Conservation (phyloP, 78 protist species). For the Dictyostelium brefeldianum region DNA sequence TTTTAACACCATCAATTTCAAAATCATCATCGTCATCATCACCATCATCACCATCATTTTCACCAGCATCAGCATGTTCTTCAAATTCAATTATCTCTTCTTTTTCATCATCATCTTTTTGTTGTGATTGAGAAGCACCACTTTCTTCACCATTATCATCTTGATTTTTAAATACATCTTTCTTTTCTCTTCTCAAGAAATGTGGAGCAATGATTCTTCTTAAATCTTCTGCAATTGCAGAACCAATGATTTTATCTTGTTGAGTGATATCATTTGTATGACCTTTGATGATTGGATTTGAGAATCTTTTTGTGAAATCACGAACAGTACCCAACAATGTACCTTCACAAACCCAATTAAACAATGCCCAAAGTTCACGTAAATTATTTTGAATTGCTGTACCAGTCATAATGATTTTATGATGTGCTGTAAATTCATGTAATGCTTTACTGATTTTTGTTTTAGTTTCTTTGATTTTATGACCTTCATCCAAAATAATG, state of each 20-base stretch:
- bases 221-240: slow-evolving; percentile 73
- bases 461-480: slow-evolving; percentile 69
- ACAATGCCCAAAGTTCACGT: slow-evolving; percentile 90
- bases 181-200: slow-evolving; percentile 90
- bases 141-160: background rate
- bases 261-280: slow-evolving; percentile 29
- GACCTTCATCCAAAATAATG: slow-evolving; percentile 68
- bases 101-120: background rate
- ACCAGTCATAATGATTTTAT: slow-evolving; percentile 88
- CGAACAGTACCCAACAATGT: slow-evolving; percentile 74
- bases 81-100: background rate
- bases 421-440: slow-evolving; percentile 28
- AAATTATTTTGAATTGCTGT: slow-evolving; percentile 93
- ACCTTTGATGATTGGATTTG: slow-evolving; percentile 42
- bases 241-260: slow-evolving; percentile 25
- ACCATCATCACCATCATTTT: background rate
- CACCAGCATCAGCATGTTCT: background rate
- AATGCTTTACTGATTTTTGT: slow-evolving; percentile 63
- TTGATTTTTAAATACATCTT: slow-evolving; percentile 36
- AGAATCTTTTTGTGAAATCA: slow-evolving; percentile 25
- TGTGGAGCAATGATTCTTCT: slow-evolving; percentile 78
- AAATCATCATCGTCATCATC: background rate
- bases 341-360: slow-evolving; percentile 78
- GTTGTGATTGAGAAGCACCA: background rate
- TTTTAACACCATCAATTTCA: background rate